A percentile compares a stretch with the other conserved stretches of the same genome.
These are phyloP conservation scores for Ogataea pilisensis DNA, from an alignment of 805 yeast genomes.

Conservation along the genomic window DNA sequence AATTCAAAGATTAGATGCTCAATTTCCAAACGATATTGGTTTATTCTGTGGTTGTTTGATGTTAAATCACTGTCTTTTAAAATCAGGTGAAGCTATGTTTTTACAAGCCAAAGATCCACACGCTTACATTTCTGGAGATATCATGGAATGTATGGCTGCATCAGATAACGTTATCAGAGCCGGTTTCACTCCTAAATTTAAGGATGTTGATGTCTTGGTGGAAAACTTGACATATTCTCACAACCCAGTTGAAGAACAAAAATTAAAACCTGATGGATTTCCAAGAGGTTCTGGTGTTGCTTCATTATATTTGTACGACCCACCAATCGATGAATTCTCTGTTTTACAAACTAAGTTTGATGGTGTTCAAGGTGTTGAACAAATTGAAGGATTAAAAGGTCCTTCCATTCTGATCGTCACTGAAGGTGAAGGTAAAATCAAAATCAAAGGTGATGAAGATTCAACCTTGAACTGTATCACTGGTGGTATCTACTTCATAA, in stretches of 20 bases:
- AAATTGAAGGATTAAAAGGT: slow-evolving; percentile 63
- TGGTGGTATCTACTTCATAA: slow-evolving; percentile 83
- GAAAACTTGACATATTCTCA: slow-evolving; percentile 86
- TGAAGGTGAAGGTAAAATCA: slow-evolving; percentile 66
- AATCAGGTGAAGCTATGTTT: slow-evolving; percentile 94
- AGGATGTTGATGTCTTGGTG: slow-evolving; percentile 88
- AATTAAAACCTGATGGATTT: slow-evolving; percentile 65
- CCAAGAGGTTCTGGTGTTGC: slow-evolving; percentile 65
- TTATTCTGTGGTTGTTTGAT: slow-evolving; percentile 92
- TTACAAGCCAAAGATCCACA: slow-evolving; percentile 97
- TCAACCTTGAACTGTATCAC: slow-evolving; percentile 47
- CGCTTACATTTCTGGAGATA: slow-evolving; percentile 95
- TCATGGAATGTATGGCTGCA: slow-evolving; percentile 99
- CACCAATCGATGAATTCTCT: slow-evolving; percentile 95
- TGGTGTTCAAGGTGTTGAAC: slow-evolving; percentile 46
- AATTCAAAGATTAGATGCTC: slow-evolving; percentile 71
- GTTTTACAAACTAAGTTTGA: slow-evolving; percentile 79
- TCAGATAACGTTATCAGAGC: slow-evolving; percentile 97
- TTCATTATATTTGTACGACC: slow-evolving; percentile 69
- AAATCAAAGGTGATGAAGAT: slow-evolving; percentile 38
- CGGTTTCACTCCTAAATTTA: slow-evolving; percentile 99
- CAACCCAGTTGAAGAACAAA: slow-evolving; percentile 89
- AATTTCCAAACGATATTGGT: slow-evolving; percentile 93
- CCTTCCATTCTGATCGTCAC: slow-evolving; percentile 87
- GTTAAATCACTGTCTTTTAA: slow-evolving; percentile 79